Conservation (phyloP, 257 asterid genomes). For the Ophiorrhiza pumila region DNA sequence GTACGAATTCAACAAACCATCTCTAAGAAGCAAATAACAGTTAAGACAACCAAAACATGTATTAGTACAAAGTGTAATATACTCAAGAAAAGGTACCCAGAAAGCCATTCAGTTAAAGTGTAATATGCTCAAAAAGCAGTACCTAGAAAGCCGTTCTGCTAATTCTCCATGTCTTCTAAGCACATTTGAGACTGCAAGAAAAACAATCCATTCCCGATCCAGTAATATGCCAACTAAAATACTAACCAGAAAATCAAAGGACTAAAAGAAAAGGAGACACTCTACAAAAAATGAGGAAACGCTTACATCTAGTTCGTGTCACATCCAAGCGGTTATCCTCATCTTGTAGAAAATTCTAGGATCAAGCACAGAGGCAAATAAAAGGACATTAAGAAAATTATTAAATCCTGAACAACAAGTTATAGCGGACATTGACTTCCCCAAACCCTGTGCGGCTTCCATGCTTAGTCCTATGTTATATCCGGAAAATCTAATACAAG, state of each 20-base stretch:
- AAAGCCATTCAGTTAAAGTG: slow-evolving; percentile 67
- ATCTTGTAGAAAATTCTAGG: slow-evolving; percentile 50
- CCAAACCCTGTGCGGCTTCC: neutral
- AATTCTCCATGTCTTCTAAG: slow-evolving; percentile 85
- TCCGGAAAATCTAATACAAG: neutral
- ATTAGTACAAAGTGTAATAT: neutral
- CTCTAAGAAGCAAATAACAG: neutral
- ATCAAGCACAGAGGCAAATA: slow-evolving; percentile 7
- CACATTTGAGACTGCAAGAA: slow-evolving; percentile 67
- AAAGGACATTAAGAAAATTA: neutral
- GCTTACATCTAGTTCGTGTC: slow-evolving; percentile 67
- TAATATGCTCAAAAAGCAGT: slow-evolving; percentile 14
- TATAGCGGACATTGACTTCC: neutral
- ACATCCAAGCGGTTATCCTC: slow-evolving; percentile 58
- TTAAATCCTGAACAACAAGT: neutral
- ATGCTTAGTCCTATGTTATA: neutral
- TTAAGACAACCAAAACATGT: neutral
- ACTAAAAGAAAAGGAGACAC: slow-evolving; percentile 1
- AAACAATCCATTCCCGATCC: slow-evolving; percentile 2
- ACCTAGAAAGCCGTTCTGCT: slow-evolving; percentile 92
- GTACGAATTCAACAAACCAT: neutral
- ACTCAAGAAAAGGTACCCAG: slow-evolving; percentile 51
- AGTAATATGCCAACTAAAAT: neutral
- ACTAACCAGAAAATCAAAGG: neutral
- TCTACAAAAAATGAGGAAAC: neutral